These are phyloP conservation scores for Micractinium conductrix DNA, from an alignment of 139 green algal genomes.

Conservation along the genomic window DNA sequence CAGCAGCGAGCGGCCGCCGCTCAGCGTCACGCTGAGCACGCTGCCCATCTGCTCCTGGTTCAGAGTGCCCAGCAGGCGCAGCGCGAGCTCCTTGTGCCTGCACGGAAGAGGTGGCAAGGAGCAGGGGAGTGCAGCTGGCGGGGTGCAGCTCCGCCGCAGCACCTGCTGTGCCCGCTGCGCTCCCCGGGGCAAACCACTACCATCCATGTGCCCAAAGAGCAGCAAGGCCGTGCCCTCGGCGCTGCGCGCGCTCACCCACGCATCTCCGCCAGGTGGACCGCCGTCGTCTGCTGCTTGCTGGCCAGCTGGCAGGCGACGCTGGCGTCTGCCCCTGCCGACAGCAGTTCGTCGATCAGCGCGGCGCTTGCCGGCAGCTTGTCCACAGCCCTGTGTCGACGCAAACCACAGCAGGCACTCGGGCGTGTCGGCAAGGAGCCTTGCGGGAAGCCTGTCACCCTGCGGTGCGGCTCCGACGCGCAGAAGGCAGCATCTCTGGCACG, in stretches of 20 bases:
- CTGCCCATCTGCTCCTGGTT: not conserved
- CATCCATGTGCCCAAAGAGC: no score
- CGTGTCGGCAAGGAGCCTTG: no score
- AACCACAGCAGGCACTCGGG: not conserved
- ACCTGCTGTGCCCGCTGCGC: no score
- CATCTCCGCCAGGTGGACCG: conserved; percentile 3
- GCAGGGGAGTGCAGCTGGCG: not conserved
- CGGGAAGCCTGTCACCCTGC: no score
- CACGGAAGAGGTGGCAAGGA: not conserved
- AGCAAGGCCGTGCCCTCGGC: no score
- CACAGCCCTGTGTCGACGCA: not conserved
- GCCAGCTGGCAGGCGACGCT: not conserved
- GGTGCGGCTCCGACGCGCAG: not conserved
- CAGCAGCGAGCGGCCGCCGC: not conserved
- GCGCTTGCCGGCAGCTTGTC: not conserved
- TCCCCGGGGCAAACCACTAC: no score
- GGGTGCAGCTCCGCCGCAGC: no score
- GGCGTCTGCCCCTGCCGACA: conserved; percentile 3
- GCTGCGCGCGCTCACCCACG: not conserved
- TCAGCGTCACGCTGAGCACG: not conserved
- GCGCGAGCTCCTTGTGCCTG: not conserved
- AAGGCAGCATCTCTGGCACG: not conserved
- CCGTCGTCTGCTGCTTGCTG: conserved; percentile 5
- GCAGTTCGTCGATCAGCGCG: not conserved
- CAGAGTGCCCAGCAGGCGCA: not conserved